These are phyloP conservation scores for Wickerhamomyces mucosus DNA, from an alignment of 805 yeast species.

Conservation along the genomic window DNA sequence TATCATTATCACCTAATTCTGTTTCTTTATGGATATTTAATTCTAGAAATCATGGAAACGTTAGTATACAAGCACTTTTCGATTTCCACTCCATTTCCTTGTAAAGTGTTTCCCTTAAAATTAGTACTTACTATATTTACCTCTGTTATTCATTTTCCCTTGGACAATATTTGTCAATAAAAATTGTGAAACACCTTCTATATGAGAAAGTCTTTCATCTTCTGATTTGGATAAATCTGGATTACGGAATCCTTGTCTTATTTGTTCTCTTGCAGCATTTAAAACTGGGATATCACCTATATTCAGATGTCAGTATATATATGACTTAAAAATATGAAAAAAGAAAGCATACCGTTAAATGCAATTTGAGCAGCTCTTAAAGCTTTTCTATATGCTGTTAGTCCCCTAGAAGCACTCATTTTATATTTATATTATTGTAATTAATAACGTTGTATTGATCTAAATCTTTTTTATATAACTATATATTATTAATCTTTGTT, in stretches of 20 bases:
- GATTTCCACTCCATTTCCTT: too few relatives aligned
- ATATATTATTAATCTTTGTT: too few relatives aligned
- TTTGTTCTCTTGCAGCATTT: constrained; percentile 48
- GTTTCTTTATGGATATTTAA: constrained; percentile 73
- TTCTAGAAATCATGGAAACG: too few relatives aligned
- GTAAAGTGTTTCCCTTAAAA: too few relatives aligned
- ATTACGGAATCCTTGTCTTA: constrained; percentile 42
- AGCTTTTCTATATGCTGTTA: constrained; percentile 55
- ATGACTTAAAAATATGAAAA: too few relatives aligned
- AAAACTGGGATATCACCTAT: constrained; percentile 32
- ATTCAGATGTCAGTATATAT: constrained; percentile 10
- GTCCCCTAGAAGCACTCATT: constrained; percentile 19
- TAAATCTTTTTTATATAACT: too few relatives aligned
- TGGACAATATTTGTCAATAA: constrained; percentile 78
- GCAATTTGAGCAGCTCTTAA: constrained; percentile 58
- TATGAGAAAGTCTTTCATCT: constrained; percentile 41
- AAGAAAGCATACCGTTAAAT: constrained; percentile 29
- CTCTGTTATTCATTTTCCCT: constrained; percentile 41
- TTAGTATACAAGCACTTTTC: too few relatives aligned
- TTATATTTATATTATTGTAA: too few relatives aligned
- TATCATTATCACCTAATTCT: constrained; percentile 87
- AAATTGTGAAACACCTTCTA: constrained; percentile 65
- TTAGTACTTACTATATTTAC: too few relatives aligned
- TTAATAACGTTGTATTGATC: too few relatives aligned
- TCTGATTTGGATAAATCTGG: constrained; percentile 40